Base-by-base conservation (phyloP, 1,139 yeast species). In the Kazachstania sp. region DNA sequence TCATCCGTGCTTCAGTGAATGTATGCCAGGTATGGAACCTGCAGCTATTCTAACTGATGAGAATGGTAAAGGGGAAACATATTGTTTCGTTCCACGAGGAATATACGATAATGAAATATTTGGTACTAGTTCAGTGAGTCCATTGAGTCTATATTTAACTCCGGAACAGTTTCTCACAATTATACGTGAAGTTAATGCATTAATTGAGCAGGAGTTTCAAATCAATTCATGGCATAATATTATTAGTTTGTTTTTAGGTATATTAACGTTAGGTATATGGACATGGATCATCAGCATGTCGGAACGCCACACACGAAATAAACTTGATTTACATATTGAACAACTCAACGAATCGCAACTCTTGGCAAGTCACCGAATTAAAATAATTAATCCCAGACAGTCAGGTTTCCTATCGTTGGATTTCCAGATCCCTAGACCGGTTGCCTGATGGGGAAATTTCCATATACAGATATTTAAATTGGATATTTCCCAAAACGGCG, bases 381-480 rank as follows among this genome's bases (percentile, higher is more conserved):
- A 56, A 44, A 53, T 85, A 13, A 71, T 83, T 0, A 71, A 79
- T 1, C 86, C 86, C 1, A 58, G 76, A 40, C 56, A 70, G 43
- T 72, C 79, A 13, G 94, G 82, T 0, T 83, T 74, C 60, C 64
- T 83, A 15, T 81, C 87, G 3, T 63, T 76, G 50, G 83, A 78
- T 60, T 71, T 77, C 55, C 72, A 75, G 56, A 66, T 78, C 12
- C 79, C 80, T 1, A 65, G 51, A 43, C 78, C 77, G 7, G 18
- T 32, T 30, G 13, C 38, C 16, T 16, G 23, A 26, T 41, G 11
- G 26, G 32, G 26, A 13, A 26, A 35, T 20, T 15, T 8, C 36
- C 29, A 12, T 32, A 16, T 18, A 23, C 28, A 9, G 28, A n/a
- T n/a, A n/a, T n/a, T n/a, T n/a, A n/a, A n/a, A n/a, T n/a, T n/a